Evolutionary conservation across 257 asterid genomes (phyloP).

Genomic region (Ocimum tenuiflorum): DNA sequence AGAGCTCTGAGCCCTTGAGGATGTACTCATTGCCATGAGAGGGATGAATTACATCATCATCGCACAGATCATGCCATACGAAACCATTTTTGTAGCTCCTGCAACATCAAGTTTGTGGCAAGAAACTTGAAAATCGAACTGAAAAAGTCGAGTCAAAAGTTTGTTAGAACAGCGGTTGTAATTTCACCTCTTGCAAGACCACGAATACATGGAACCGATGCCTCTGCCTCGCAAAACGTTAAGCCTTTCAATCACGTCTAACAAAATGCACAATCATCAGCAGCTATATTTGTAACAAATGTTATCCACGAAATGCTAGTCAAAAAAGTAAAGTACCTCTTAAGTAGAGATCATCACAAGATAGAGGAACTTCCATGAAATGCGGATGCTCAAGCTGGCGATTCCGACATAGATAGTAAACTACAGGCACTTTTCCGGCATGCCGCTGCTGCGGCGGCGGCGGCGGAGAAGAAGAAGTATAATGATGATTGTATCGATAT

Average conservation of each 20-base stretch:
- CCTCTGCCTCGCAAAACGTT: slow-evolving; percentile 83
- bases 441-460: slow-evolving; percentile 22
- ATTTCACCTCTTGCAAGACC: slow-evolving; percentile 97
- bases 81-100: slow-evolving; percentile 86
- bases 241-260: slow-evolving; percentile 87
- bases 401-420: slow-evolving; percentile 78
- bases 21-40: slow-evolving; percentile 85
- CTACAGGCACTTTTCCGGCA: slow-evolving; percentile 50
- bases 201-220: slow-evolving; percentile 81
- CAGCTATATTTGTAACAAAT: background rate
- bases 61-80: slow-evolving; percentile 94
- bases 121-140: background rate
- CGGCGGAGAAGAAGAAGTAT: slow-evolving; percentile 7
- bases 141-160: background rate
- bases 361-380: too few relatives aligned
- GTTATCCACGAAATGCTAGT: background rate
- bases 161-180: background rate
- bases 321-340: slow-evolving; percentile 48
- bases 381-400: slow-evolving; percentile 95
- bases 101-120: slow-evolving; percentile 14
- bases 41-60: slow-evolving; percentile 79
- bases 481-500: slow-evolving; percentile 38
- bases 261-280: background rate
- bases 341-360: slow-evolving; percentile 69
- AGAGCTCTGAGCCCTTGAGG: slow-evolving; percentile 89